phyloP scores from a whole-genome alignment of 495 filamentous ascomycete species.

The Podospora conica region DNA sequence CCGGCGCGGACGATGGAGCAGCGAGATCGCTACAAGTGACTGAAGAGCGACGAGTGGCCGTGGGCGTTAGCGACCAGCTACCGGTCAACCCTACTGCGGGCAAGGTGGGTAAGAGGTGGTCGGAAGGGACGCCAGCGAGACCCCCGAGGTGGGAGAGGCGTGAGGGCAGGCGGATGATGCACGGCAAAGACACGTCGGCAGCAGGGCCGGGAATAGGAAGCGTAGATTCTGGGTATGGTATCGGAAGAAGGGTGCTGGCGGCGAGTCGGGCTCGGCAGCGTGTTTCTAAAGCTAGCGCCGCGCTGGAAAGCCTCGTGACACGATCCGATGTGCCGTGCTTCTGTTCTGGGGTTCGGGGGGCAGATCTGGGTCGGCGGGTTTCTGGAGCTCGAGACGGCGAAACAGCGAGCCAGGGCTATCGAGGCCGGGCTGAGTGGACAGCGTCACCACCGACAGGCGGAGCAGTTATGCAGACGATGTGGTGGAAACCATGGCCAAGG shows the following conservation, averaged over 20 bases:
- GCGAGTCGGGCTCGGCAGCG: conserved; percentile 15
- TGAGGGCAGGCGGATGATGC: conserved; percentile 28
- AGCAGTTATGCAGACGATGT: conserved; percentile 5
- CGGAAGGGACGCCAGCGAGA: conserved; percentile 27
- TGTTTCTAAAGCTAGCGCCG: conserved; percentile 15
- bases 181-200: conserved; percentile 25
- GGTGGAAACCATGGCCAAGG: conserved; percentile 5
- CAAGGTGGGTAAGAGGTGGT: conserved; percentile 6
- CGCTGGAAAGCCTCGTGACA: conserved; percentile 23
- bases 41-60: conserved; percentile 5
- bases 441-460: conserved; percentile 8
- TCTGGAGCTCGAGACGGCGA: not conserved
- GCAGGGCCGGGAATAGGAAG: conserved; percentile 25
- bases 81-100: not conserved
- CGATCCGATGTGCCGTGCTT: conserved; percentile 27
- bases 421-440: conserved; percentile 6
- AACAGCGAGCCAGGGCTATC: conserved; percentile 7
- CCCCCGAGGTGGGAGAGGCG: not conserved
- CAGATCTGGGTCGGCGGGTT: not conserved
- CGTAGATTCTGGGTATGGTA: conserved; percentile 8
- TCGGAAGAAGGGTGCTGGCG: conserved; percentile 27
- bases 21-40: conserved; percentile 16
- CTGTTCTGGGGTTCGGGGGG: conserved; percentile 11
- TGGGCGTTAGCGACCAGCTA: conserved; percentile 13
- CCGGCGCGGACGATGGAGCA: conserved; percentile 16